Conservation (phyloP, 495 filamentous ascomycete species). For the Talaromyces proteolyticus region DNA sequence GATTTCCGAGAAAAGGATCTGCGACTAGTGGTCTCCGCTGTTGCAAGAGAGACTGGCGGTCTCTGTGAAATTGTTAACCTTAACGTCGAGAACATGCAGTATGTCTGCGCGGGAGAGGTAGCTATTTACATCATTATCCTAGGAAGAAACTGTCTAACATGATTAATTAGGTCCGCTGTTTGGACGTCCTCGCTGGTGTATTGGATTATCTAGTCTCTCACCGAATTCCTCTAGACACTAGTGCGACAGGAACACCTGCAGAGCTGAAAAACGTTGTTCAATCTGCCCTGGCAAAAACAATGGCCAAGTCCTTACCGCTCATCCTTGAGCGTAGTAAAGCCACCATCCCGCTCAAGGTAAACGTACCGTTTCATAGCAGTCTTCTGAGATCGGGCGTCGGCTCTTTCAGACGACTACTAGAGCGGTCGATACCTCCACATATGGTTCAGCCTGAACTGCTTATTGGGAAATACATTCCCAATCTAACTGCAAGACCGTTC, state of each 20-base stretch:
- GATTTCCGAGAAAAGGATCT: constrained; percentile 18
- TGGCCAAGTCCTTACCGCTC: constrained; percentile 6
- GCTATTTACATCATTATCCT: not conserved
- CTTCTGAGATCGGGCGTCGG: constrained; percentile 7
- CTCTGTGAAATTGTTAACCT: constrained; percentile 38
- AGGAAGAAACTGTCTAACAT: not conserved
- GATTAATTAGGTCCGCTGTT: not conserved
- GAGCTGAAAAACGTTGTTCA: not conserved
- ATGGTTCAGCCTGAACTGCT: constrained; percentile 26
- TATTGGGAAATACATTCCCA: constrained; percentile 97
- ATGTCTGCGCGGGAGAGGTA: constrained; percentile 33
- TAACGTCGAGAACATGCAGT: constrained; percentile 33
- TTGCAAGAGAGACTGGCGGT: constrained; percentile 14
- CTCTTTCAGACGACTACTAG: constrained; percentile 11
- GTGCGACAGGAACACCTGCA: not conserved
- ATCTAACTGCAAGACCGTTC: constrained; percentile 93
- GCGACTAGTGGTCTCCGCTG: constrained; percentile 14
- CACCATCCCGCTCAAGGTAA: constrained; percentile 33
- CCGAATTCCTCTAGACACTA: not conserved
- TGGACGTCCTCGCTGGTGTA: not conserved
- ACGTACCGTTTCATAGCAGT: constrained; percentile 23
- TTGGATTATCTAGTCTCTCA: not conserved
- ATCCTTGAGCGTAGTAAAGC: constrained; percentile 19
- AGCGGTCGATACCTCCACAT: constrained; percentile 5
- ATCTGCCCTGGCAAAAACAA: not conserved